A percentile compares a stretch with the other conserved stretches of the same genome.
phyloP scores from a whole-genome alignment of 371 early-diverging fungal genomes.

The Rhizomucor pusillus region DNA sequence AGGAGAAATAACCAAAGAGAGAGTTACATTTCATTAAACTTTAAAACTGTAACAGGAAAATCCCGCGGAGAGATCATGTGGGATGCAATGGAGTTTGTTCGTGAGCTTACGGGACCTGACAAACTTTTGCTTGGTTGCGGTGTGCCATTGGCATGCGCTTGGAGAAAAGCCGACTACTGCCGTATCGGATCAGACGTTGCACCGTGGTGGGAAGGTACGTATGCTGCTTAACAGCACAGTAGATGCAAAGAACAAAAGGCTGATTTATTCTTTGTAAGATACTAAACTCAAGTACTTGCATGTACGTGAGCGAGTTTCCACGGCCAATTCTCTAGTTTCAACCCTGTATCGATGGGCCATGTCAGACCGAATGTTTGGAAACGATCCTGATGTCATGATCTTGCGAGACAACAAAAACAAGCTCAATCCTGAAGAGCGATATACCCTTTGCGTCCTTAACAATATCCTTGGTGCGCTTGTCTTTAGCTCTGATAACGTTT shows the following conservation, averaged over 20 bases:
- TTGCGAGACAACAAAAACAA: constrained; percentile 50
- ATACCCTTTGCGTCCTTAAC: constrained; percentile 55
- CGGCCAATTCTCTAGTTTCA: constrained; percentile 53
- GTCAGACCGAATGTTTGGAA: constrained; percentile 58
- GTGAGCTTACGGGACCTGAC: constrained; percentile 48
- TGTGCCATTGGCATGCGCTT: constrained; percentile 53
- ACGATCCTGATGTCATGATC: constrained; percentile 63
- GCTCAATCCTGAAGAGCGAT: constrained; percentile 42
- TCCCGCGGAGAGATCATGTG: constrained; percentile 61
- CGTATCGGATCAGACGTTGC: constrained; percentile 63
- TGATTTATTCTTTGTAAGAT: constrained; percentile 4
- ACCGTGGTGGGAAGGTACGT: constrained; percentile 53
- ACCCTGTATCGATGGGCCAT: constrained; percentile 56
- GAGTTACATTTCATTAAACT: too few species aligned
- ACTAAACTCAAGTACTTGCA: constrained; percentile 49
- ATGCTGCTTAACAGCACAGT: background rate
- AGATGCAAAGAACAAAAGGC: background rate
- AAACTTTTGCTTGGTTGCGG: constrained; percentile 58
- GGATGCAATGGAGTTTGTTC: constrained; percentile 57
- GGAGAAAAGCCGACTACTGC: constrained; percentile 56
- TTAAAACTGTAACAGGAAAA: constrained; percentile 6
- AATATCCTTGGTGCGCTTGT: constrained; percentile 60
- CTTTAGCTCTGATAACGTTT: constrained; percentile 52
- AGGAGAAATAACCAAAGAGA: background rate
- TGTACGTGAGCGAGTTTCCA: constrained; percentile 61